Conservation (phyloP, 83 land plant genomes). For the Picea mariana region DNA sequence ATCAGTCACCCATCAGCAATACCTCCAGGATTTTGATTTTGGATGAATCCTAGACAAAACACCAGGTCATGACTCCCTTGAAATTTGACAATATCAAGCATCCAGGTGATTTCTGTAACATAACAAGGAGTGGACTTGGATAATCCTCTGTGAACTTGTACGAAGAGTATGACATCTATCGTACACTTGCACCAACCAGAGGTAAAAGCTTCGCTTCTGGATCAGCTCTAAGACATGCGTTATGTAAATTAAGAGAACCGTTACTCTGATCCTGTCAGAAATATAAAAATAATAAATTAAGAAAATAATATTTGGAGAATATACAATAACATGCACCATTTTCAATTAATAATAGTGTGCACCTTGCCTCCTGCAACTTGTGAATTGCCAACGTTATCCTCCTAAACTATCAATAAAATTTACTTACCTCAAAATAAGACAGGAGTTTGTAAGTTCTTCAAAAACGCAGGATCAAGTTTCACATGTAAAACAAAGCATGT, state of each 20-base stretch:
- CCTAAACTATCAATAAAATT: no score
- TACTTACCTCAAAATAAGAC: no score
- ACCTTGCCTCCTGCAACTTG: neutral
- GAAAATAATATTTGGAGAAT: neutral
- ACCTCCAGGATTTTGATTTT: neutral
- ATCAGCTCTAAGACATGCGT: neutral
- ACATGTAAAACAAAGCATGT: no score
- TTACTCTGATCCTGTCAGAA: constrained; percentile 8
- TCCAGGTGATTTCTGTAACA: neutral
- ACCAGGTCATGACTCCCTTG: neutral
- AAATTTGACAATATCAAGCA: neutral
- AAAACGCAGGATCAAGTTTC: no score
- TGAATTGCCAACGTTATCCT: neutral
- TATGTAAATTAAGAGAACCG: neutral
- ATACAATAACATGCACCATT: neutral
- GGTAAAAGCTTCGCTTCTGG: neutral
- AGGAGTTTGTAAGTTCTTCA: no score
- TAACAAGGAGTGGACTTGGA: neutral
- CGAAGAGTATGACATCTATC: neutral
- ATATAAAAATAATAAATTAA: neutral
- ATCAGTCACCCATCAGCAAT: neutral
- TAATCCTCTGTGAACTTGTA: neutral
- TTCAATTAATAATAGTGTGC: neutral
- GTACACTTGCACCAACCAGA: constrained; percentile 2
- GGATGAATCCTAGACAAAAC: neutral